Percentiles rank a stretch among this genome's conserved stretches.
phyloP scores from a whole-genome alignment of 2,329 filamentous ascomycete species.

The Colletotrichum melonis region DNA sequence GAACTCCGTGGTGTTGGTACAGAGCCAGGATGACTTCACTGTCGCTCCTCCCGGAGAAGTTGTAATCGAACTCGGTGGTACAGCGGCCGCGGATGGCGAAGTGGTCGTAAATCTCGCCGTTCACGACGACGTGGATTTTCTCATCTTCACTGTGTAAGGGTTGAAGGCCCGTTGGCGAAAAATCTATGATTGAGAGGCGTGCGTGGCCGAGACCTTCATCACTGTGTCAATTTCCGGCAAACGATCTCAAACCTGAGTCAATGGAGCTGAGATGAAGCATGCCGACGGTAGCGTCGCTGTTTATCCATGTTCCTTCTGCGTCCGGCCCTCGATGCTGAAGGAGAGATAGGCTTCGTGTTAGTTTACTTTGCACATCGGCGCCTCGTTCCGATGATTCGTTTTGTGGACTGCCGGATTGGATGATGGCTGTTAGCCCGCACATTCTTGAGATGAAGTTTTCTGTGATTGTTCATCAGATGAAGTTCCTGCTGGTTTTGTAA shows the following conservation, averaged over 20 bases:
- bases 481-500: too few species aligned
- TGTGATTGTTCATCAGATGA: too few species aligned
- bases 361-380: background rate
- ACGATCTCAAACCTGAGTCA: background rate
- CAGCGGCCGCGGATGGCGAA: constrained; percentile 60
- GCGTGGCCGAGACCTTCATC: constrained; percentile 47
- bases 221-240: background rate
- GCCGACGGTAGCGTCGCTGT: constrained; percentile 4
- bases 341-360: background rate
- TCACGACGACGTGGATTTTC: constrained; percentile 64
- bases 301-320: constrained; percentile 40
- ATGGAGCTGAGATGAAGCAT: background rate
- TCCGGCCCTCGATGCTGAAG: constrained; percentile 44
- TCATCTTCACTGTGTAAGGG: constrained; percentile 51
- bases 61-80: constrained; percentile 47
- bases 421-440: too few species aligned
- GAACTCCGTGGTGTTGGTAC: constrained; percentile 58
- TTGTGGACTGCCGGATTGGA: too few species aligned
- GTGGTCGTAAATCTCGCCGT: constrained; percentile 48
- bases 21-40: constrained; percentile 64
- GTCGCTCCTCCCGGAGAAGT: constrained; percentile 58
- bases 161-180: constrained; percentile 56
- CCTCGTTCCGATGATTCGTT: too few species aligned
- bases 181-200: constrained; percentile 63
- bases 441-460: too few species aligned